A percentile compares a stretch with the other conserved stretches of the same genome.
Conservation (phyloP, 164 flowering plant species). For the Kalanchoe fedtschenkoi region DNA sequence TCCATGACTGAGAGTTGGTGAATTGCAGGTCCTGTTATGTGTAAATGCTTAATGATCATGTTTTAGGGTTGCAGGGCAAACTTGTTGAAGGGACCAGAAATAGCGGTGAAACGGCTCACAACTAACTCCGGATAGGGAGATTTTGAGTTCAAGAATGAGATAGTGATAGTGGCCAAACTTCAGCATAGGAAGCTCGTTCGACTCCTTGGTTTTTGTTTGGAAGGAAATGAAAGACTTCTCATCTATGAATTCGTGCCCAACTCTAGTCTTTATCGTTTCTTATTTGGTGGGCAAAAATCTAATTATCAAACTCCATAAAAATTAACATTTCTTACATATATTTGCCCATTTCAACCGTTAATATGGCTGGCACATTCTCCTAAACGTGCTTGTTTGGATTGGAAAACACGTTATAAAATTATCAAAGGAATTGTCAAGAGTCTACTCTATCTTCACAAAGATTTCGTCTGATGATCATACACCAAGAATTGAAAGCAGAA, state of each 20-base stretch:
- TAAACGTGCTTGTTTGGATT: neutral
- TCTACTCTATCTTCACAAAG: conserved; percentile 2
- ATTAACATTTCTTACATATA: too few relatives aligned
- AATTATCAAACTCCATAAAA: neutral
- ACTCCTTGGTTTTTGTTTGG: conserved; percentile 8
- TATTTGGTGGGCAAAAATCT: neutral
- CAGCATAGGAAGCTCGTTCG: conserved; percentile 8
- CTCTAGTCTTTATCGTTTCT: neutral
- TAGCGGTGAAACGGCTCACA: conserved; percentile 4
- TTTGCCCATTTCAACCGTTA: too few relatives aligned
- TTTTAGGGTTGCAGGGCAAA: neutral
- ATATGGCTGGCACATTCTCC: neutral
- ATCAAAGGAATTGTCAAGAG: neutral
- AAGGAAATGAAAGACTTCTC: conserved; percentile 2
- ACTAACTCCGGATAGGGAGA: conserved; percentile 2
- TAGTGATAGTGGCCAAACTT: conserved; percentile 2
- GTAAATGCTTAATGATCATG: neutral
- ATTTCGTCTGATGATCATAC: neutral
- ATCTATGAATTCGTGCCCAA: neutral
- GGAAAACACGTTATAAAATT: neutral
- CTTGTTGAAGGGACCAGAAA: conserved; percentile 4
- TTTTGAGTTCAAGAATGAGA: conserved; percentile 8
- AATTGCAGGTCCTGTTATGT: neutral
- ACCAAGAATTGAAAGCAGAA: neutral
- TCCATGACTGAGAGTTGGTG: neutral